Percentiles rank a stretch among this genome's conserved stretches.
These are phyloP conservation scores for Xerocomus subilludens DNA, from an alignment of 1,284 basidiomycete species.

Conservation along the genomic window DNA sequence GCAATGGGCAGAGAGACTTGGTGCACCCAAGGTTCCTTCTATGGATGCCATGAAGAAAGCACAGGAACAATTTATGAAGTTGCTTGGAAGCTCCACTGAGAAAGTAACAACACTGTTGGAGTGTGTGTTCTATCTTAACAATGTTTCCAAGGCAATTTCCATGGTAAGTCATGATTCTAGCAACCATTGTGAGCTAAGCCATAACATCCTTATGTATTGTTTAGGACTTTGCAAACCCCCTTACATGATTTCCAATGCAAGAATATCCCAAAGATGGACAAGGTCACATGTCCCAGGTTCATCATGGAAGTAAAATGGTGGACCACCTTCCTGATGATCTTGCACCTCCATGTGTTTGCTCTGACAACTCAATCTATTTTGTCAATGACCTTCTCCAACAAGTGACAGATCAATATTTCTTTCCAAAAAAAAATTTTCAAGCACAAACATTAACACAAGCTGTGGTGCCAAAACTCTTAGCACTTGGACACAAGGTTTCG, in stretches of 20 bases:
- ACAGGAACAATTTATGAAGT: slow-evolving; percentile 49
- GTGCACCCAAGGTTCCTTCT: slow-evolving; percentile 43
- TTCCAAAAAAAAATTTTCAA: slow-evolving; percentile 42
- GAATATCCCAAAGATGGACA: slow-evolving; percentile 46
- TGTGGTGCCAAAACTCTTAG: background rate
- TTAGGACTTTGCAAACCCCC: slow-evolving; percentile 48
- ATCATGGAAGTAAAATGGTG: slow-evolving; percentile 46
- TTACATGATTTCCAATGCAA: slow-evolving; percentile 41
- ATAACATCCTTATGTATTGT: background rate
- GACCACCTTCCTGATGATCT: slow-evolving; percentile 35
- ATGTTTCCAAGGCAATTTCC: slow-evolving; percentile 23
- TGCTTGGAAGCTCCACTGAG: slow-evolving; percentile 27
- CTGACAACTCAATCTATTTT: slow-evolving; percentile 39
- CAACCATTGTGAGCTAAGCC: too few relatives aligned
- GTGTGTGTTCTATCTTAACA: slow-evolving; percentile 36
- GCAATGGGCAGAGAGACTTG: slow-evolving; percentile 45
- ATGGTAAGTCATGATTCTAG: slow-evolving; percentile 35
- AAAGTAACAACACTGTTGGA: background rate
- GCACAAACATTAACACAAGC: background rate
- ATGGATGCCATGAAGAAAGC: slow-evolving; percentile 37
- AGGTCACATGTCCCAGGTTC: slow-evolving; percentile 41
- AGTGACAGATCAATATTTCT: slow-evolving; percentile 36
- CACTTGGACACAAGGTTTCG: slow-evolving; percentile 19
- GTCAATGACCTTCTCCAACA: slow-evolving; percentile 42
- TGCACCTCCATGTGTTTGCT: slow-evolving; percentile 35